Base-by-base conservation (phyloP, 1,139 yeast species). In the Candida freyschussii region DNA sequence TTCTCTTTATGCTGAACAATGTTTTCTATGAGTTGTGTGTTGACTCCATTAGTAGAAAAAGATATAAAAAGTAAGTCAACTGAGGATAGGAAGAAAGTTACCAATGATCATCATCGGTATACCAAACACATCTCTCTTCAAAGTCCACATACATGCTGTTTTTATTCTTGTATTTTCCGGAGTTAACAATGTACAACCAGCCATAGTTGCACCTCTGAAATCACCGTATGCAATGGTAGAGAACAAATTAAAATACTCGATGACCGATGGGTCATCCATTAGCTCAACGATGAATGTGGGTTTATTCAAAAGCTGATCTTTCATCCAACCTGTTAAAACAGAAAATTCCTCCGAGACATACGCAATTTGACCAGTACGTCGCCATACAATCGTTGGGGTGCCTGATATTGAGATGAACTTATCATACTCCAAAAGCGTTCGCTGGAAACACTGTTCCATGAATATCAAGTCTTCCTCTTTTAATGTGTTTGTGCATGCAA, bases 91-190 rank as follows among this genome's bases (percentile, higher is more conserved):
- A 48, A 89, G 62, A 54, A 89, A 91, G 52, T 86, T 91, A 17
- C 96, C 97, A 25, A 91, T 75, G 26, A 91, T 82, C 95, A 89
- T 89, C 89, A 91, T 82, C 12, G 98, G 98, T 35, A 91, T 75
- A 40, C 94, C 96, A 59, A 91, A 91, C 20, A 89, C 80, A 56
- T 91, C 97, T 47, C 96, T 66, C 52, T 87, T 87, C 33, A 91
- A 64, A 0, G 97, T 91, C 94, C 96, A 85, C 52, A 84, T 79
- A 51, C 95, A 81, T 14, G 87, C 55, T 21, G 61, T 65, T 27
- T 59, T 60, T 13, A 52, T 47, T 8, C 57, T 60, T 23, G 48
- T 41, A 26, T 32, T 38, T 26, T 65, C 65, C 4, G 82, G 79
- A 1, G 89, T 80, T 34, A 78, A 57, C 30, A 84, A 63, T 0